A percentile compares a stretch with the other conserved stretches of the same genome.
Conservation (phyloP, 108 stramenopile genomes). For the Cyclostephanos invisitatus region DNA sequence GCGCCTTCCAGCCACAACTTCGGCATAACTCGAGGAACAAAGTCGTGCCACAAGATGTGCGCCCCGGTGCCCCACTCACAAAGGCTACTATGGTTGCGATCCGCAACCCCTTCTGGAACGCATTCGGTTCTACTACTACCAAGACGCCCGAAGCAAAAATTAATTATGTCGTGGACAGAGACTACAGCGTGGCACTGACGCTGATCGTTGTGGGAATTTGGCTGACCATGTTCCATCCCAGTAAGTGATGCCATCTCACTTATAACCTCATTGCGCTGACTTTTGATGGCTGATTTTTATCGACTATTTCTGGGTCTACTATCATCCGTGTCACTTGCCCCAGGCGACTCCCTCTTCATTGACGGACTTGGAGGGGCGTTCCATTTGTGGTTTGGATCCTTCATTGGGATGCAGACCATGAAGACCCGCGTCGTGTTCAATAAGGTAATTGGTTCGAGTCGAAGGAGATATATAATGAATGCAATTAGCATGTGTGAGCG, state of each 20-base stretch:
- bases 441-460: conserved; percentile 2
- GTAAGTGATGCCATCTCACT: conserved; percentile 15
- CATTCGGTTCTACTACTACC: conserved; percentile 2
- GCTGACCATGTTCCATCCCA: conserved; percentile 41
- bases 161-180: conserved; percentile 45
- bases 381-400: conserved; percentile 45
- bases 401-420: conserved; percentile 51
- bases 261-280: not conserved
- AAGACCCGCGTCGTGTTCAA: conserved; percentile 44
- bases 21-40: not conserved
- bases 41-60: not conserved
- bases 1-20: conserved; percentile 27
- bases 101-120: conserved; percentile 41
- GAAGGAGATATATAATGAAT: not conserved
- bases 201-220: conserved; percentile 41
- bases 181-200: conserved; percentile 37
- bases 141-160: conserved; percentile 4
- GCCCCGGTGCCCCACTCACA: conserved; percentile 13
- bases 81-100: conserved; percentile 41
- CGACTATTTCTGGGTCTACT: not conserved
- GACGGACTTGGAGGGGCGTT: conserved; percentile 43
- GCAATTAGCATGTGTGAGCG: not conserved
- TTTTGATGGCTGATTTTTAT: not conserved
- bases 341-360: conserved; percentile 18
- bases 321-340: not conserved